A percentile compares a stretch with the other conserved stretches of the same genome.
These are phyloP conservation scores for Exophiala xenobiotica DNA, from an alignment of 2,329 filamentous ascomycete species.

Conservation along the genomic window DNA sequence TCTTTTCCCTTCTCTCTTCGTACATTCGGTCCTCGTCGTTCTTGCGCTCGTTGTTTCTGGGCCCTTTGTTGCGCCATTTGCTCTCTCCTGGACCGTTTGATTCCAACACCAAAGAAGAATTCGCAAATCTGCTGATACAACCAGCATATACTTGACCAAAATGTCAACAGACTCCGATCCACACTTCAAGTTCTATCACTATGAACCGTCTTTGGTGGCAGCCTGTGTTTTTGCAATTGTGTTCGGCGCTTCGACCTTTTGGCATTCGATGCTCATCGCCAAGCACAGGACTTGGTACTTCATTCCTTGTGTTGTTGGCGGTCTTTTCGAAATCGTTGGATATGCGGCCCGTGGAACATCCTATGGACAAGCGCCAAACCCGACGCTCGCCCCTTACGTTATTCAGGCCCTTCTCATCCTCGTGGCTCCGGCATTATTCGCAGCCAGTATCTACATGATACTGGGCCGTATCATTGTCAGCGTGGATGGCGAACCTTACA, in stretches of 20 bases:
- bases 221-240: slow-evolving; percentile 33
- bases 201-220: slow-evolving; percentile 32
- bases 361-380: slow-evolving; percentile 11
- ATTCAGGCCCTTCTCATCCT: slow-evolving; percentile 46
- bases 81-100: neutral
- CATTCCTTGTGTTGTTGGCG: slow-evolving; percentile 44
- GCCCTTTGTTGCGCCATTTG: neutral
- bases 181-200: slow-evolving; percentile 20
- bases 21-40: neutral
- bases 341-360: slow-evolving; percentile 37
- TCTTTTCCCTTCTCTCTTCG: neutral
- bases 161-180: neutral
- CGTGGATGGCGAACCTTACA: slow-evolving; percentile 34
- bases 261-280: slow-evolving; percentile 38
- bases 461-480: slow-evolving; percentile 47
- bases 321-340: slow-evolving; percentile 40
- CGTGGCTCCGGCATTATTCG: slow-evolving; percentile 46
- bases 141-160: neutral
- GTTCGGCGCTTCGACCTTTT: slow-evolving; percentile 31
- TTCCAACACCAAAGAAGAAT: neutral
- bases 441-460: slow-evolving; percentile 50
- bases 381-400: slow-evolving; percentile 26
- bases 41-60: neutral
- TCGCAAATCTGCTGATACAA: neutral
- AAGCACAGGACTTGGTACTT: slow-evolving; percentile 38